phyloP scores from a whole-genome alignment of 805 yeast species.

The Saccharomycopsis lassenensis region DNA sequence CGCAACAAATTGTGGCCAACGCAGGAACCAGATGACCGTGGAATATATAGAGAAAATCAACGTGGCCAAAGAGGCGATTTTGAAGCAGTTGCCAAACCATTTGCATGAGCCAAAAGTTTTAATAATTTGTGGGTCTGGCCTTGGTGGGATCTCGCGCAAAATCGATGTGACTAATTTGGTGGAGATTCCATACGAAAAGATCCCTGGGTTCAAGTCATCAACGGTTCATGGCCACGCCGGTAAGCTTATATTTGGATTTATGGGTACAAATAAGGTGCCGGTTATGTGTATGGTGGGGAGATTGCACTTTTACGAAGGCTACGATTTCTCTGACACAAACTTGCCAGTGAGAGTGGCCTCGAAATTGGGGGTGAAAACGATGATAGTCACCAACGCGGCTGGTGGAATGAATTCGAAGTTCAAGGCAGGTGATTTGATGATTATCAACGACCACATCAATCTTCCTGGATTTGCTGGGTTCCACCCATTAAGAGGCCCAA shows the following conservation, averaged over 20 bases:
- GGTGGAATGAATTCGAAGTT: constrained; percentile 69
- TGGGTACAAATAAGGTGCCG: constrained; percentile 59
- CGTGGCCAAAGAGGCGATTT: constrained; percentile 8
- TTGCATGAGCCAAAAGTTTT: constrained; percentile 46
- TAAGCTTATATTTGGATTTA: constrained; percentile 62
- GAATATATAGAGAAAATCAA: constrained; percentile 9
- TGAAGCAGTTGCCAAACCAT: constrained; percentile 5
- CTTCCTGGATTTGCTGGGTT: constrained; percentile 84
- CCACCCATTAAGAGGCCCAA: constrained; percentile 84
- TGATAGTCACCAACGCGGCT: constrained; percentile 92
- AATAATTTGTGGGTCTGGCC: constrained; percentile 90
- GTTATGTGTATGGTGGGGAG: constrained; percentile 93
- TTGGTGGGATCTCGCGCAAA: constrained; percentile 71
- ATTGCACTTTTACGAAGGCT: constrained; percentile 87
- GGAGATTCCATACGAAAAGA: constrained; percentile 48
- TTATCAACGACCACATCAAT: constrained; percentile 80
- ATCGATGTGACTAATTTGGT: constrained; percentile 22
- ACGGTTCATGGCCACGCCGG: constrained; percentile 93
- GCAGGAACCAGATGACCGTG: no score
- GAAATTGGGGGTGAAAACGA: constrained; percentile 44
- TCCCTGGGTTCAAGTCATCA: constrained; percentile 73
- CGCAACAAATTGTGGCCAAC: no score
- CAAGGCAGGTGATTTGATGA: constrained; percentile 84
- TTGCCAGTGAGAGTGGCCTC: constrained; percentile 76
- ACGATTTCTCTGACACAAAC: constrained; percentile 68